Evolutionary conservation across 176 grass and related monocot genomes (phyloP).

Genomic region (Phragmites australis): DNA sequence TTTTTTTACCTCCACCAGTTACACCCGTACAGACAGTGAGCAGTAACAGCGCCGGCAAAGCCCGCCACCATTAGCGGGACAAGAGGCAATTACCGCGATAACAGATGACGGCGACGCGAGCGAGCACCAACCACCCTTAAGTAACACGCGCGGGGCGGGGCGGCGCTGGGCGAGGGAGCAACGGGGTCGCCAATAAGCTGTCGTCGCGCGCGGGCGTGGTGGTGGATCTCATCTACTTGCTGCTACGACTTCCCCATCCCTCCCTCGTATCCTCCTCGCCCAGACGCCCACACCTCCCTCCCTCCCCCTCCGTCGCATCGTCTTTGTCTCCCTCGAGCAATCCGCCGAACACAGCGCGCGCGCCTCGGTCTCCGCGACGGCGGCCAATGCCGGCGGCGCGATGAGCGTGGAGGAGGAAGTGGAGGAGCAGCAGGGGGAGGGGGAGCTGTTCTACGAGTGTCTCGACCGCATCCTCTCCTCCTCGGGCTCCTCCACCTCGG

Average conservation of each 20-base stretch:
- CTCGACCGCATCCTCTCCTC: conserved; percentile 94
- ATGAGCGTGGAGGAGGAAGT: conserved; percentile 77
- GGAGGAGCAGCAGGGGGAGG: conserved; percentile 48
- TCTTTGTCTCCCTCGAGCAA: conserved; percentile 1
- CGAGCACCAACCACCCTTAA: conserved; percentile 46
- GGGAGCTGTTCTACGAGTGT: conserved; percentile 80
- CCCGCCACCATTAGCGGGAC: conserved; percentile 20
- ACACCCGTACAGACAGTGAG: conserved; percentile 26
- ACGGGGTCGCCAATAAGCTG: conserved; percentile 42
- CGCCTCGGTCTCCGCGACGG: background rate
- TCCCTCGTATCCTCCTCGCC: background rate
- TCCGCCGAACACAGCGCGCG: conserved; percentile 28
- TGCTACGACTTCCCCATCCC: conserved; percentile 35
- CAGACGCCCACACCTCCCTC: conserved; percentile 18
- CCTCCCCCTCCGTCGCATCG: background rate
- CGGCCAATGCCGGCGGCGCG: conserved; percentile 51
- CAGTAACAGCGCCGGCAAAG: conserved; percentile 28
- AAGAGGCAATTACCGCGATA: conserved; percentile 21
- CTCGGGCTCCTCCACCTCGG: conserved; percentile 81
- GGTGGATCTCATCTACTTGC: conserved; percentile 57
- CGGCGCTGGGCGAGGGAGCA: conserved; percentile 9
- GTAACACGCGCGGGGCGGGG: conserved; percentile 37
- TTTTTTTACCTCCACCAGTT: conserved; percentile 17
- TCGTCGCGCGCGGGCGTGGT: conserved; percentile 38
- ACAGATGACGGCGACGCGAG: conserved; percentile 18